phyloP scores from a whole-genome alignment of 1,139 yeast species.

The Scheffersomyces titani region DNA sequence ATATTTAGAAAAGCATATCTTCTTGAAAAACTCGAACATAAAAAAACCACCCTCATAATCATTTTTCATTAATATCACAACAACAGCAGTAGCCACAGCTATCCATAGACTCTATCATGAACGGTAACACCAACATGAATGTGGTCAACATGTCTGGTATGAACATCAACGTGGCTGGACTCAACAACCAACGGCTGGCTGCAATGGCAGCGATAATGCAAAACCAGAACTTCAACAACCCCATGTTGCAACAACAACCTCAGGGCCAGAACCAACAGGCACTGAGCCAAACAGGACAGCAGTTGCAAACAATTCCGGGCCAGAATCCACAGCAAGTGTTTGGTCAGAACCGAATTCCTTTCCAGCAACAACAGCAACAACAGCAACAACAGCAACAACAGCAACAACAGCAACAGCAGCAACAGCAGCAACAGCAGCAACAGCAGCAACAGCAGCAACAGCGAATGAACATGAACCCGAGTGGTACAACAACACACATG shows the following conservation, averaged over 20 bases:
- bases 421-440: slow-evolving; percentile 4
- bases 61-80: background rate
- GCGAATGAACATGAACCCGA: slow-evolving; percentile 13
- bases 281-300: slow-evolving; percentile 8
- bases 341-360: slow-evolving; percentile 8
- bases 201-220: slow-evolving; percentile 10
- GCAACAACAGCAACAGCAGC: slow-evolving; percentile 11
- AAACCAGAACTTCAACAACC: slow-evolving; percentile 10
- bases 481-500: slow-evolving; percentile 12
- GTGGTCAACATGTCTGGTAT: slow-evolving; percentile 14
- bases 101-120: slow-evolving; percentile 6
- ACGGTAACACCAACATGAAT: slow-evolving; percentile 15
- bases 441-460: slow-evolving; percentile 9
- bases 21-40: background rate
- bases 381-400: slow-evolving; percentile 7
- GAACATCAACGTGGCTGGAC: slow-evolving; percentile 14
- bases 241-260: slow-evolving; percentile 6
- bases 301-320: background rate
- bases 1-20: no score
- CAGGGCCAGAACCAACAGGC: slow-evolving; percentile 6
- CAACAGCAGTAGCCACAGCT: background rate
- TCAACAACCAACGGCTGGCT: slow-evolving; percentile 9
- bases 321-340: slow-evolving; percentile 7
- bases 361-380: slow-evolving; percentile 4
- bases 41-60: background rate